Evolutionary conservation across 2,329 filamentous ascomycete genomes (phyloP), one percentile per base, ranked within the genome.

Genomic region (Fusarium phyllophilum): DNA sequence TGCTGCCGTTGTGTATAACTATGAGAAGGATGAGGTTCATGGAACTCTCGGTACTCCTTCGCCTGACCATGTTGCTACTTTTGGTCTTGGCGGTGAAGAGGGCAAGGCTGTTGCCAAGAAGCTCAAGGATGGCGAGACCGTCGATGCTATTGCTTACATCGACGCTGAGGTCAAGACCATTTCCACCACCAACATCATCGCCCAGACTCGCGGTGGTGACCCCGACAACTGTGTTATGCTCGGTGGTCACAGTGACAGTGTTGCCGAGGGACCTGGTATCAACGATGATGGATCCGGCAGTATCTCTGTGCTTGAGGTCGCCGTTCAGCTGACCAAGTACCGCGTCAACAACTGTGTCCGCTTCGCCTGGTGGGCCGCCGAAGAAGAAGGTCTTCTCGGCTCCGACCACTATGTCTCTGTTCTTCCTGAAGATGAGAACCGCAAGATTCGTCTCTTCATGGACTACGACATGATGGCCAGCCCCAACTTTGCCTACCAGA

Each of bases 241-340:
- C 1, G 90, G 90, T 24, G 90, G 86, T 5, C 90, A 92, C 83
- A 90, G 86, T 39, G 90, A 92, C 79, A 89, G 87, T 70, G 90
- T 92, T 22, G 78, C 84, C 1, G 90, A 88, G 58, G 90, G 91
- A 2, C 90, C 90, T 2, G 93, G 93, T 26, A 94, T 95, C 85
- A 95, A 95, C 80, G 93, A 95, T 75, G 92, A 95, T 77, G 93
- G 93, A 52, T 91, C 90, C 7, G 93, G 93, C 62, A 90, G 87
- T 39, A 77, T 90, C 62, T 87, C 89, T 1, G 83, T 92, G 10
- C 86, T 92, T 44, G 90, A 92, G 78, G 84, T 92, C 14, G 90
- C 90, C 3, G 86, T 85, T 5, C 89, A 90, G 73, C 83, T 92
- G 63, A 81, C 86, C 66, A 85, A 86, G 26, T 92, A 88, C 81